Conservation (phyloP, 2,329 filamentous ascomycete genomes). For the Graphilbum sp. region DNA sequence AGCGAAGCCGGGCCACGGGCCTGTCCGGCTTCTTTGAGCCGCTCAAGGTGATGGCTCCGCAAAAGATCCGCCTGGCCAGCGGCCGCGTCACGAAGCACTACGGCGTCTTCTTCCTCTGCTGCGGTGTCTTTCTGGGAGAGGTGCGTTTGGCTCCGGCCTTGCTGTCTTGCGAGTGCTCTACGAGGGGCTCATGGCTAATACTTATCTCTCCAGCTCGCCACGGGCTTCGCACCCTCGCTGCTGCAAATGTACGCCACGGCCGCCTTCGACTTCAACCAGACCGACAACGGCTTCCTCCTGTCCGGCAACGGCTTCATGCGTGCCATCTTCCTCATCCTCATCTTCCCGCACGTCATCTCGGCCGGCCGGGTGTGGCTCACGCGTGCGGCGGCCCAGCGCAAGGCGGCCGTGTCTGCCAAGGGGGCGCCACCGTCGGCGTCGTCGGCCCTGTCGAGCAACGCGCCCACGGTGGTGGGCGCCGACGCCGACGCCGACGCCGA, state of each 20-base stretch:
- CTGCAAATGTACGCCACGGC: slow-evolving; percentile 43
- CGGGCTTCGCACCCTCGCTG: slow-evolving; percentile 48
- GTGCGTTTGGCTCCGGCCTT: slow-evolving; percentile 24
- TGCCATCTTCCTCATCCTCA: slow-evolving; percentile 35
- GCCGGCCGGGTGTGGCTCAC: slow-evolving; percentile 14
- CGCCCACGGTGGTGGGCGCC: neutral
- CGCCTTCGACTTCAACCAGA: slow-evolving; percentile 36
- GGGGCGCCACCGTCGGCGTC: too few relatives aligned
- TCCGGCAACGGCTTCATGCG: slow-evolving; percentile 37
- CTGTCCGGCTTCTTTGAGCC: slow-evolving; percentile 44
- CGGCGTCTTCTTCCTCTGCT: slow-evolving; percentile 46
- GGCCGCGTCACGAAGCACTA: slow-evolving; percentile 38
- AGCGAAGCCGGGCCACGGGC: slow-evolving; percentile 17
- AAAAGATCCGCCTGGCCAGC: slow-evolving; percentile 31
- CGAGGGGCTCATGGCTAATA: too few relatives aligned
- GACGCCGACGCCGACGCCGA: neutral
- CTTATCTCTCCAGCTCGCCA: too few relatives aligned
- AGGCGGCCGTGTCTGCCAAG: too few relatives aligned
- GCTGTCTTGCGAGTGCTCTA: neutral
- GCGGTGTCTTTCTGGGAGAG: slow-evolving; percentile 50
- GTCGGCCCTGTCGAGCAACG: slow-evolving; percentile 1
- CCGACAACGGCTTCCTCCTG: slow-evolving; percentile 39
- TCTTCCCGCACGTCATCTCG: slow-evolving; percentile 35
- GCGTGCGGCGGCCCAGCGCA: neutral
- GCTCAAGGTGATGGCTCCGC: slow-evolving; percentile 42